These are phyloP conservation scores for Hemisphaericaspora xylanilytica DNA, from an alignment of 1,139 yeast genomes.

Conservation along the genomic window DNA sequence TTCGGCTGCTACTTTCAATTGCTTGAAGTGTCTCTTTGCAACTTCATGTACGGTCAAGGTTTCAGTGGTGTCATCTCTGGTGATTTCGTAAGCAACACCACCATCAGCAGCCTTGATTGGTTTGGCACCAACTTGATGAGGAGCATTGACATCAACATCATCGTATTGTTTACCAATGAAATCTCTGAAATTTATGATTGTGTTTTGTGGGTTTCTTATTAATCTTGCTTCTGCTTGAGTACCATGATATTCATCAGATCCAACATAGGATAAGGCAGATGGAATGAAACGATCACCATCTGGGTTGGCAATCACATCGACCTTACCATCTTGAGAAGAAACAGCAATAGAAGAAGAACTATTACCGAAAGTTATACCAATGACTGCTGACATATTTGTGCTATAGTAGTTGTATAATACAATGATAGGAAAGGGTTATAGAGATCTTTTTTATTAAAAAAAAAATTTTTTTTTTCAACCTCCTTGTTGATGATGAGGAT, in stretches of 20 bases:
- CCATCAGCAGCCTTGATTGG: conserved; percentile 69
- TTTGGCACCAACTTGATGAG: conserved; percentile 58
- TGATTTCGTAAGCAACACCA: conserved; percentile 64
- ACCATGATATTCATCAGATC: conserved; percentile 95
- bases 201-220: conserved; percentile 84
- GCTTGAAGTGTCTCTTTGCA: conserved; percentile 77
- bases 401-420: neutral
- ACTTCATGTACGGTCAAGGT: conserved; percentile 71
- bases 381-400: conserved; percentile 49
- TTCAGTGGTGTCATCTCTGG: conserved; percentile 43
- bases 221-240: conserved; percentile 92
- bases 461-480: neutral
- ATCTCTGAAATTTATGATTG: conserved; percentile 91
- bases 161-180: conserved; percentile 74
- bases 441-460: neutral
- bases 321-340: conserved; percentile 83
- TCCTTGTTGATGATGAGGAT: neutral
- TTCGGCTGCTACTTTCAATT: conserved; percentile 84
- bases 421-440: neutral
- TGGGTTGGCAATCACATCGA: conserved; percentile 97
- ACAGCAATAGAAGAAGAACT: conserved; percentile 93
- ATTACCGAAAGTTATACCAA: conserved; percentile 97
- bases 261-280: conserved; percentile 86
- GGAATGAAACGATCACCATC: conserved; percentile 99
- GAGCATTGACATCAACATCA: conserved; percentile 67